Evolutionary conservation across 1,284 basidiomycete species (phyloP), one percentile per base, ranked within the genome.

Genomic region (Austroboletus rostrupii): DNA sequence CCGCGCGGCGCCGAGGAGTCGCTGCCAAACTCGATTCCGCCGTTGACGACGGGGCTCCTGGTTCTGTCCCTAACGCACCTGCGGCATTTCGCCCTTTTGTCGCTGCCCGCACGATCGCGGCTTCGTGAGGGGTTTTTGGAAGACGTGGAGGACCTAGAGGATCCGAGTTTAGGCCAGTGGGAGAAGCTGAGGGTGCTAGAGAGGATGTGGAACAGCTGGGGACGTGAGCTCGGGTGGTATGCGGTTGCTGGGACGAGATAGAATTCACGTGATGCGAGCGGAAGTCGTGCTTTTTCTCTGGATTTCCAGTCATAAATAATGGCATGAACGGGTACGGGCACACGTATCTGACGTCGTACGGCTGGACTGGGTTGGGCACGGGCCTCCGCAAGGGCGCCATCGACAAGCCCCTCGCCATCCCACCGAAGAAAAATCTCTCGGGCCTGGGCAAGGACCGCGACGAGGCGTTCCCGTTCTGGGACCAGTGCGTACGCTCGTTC

Each of bases 401-500:
- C 40, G 69, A 72, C 19, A 78, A 82, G 17, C 93, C 92, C 3
- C 71, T 97, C 42, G 76, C 85, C 2, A 81, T 94, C 35, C 77
- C 85, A 1, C 87, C 90, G 67, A 96, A 96, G 76, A 90, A 87
- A 72, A 89, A 78, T 5, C 74, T 95, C 19, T 71, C 80, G 16
- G 93, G 93, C 1, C 71, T 97, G 48, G 93, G 93, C 48, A 92
- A 91, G 66, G 92, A 96, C 68, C 78, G 92, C 54, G 92, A 95
- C 64, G 92, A 93, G 58, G 90, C 90, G 0, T 92, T 94, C 64
- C 90, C 91, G 43, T 97, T 96, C 79, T 97, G 92, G 92, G 92
- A 97, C 67, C 90, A 94, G 92, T 94, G 60, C 67, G 87, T 79
- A 43, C 49, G 5, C 43, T 39, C 28, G 12, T 37, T 43, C n/a